phyloP scores from a whole-genome alignment of 768 basidiomycete species.

The Dendrothele bispora region DNA sequence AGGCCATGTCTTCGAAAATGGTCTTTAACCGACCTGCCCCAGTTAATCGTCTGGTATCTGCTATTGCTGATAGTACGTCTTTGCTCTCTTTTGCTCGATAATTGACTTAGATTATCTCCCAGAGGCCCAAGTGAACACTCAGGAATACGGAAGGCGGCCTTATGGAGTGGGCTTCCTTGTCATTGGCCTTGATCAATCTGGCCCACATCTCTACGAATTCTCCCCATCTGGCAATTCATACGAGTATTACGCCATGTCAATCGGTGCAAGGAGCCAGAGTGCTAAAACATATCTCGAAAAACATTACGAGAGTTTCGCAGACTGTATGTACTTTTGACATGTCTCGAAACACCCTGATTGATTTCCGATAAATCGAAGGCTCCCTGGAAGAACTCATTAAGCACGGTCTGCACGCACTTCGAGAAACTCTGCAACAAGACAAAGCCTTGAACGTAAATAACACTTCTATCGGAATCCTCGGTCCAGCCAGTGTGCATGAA shows the following conservation, averaged over 20 bases:
- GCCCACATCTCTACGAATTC: slow-evolving; percentile 98
- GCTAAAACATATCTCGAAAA: slow-evolving; percentile 99
- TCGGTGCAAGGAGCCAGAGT: slow-evolving; percentile 96
- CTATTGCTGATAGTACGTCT: slow-evolving; percentile 91
- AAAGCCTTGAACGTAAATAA: slow-evolving; percentile 93
- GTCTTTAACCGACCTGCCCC: slow-evolving; percentile 93
- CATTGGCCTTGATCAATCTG: slow-evolving; percentile 93
- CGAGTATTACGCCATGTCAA: slow-evolving; percentile 98
- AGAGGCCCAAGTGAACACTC: slow-evolving; percentile 99
- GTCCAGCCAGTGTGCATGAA: slow-evolving; percentile 65
- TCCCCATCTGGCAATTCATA: slow-evolving; percentile 96
- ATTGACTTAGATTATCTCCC: slow-evolving; percentile 8
- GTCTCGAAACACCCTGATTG: no score
- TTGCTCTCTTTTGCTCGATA: neutral
- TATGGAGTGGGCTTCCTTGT: slow-evolving; percentile 99
- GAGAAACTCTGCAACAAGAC: slow-evolving; percentile 97
- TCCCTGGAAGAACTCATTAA: slow-evolving; percentile 84
- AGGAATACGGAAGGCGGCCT: slow-evolving; percentile 95
- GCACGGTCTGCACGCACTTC: slow-evolving; percentile 92
- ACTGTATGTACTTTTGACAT: slow-evolving; percentile 78
- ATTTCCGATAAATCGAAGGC: slow-evolving; percentile 42
- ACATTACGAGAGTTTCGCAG: slow-evolving; percentile 83
- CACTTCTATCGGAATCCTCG: slow-evolving; percentile 93
- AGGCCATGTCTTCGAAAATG: slow-evolving; percentile 96
- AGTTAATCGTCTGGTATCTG: slow-evolving; percentile 87